phyloP scores from a whole-genome alignment of 805 yeast genomes.

The Kodamaea sagamina region DNA sequence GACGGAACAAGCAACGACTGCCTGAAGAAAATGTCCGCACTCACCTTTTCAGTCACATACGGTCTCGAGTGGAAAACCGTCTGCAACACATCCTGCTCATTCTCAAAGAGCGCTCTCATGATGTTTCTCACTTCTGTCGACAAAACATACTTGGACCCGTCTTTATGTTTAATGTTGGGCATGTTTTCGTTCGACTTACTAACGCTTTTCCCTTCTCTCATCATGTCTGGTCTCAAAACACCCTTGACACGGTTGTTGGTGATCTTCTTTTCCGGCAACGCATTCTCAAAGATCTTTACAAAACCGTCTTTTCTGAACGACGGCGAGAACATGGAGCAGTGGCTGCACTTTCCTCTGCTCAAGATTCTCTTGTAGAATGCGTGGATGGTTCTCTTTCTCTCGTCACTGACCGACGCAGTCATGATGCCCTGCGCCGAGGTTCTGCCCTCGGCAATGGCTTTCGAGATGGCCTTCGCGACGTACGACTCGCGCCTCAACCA shows the following conservation, averaged over 20 bases:
- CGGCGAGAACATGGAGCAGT: constrained; percentile 95
- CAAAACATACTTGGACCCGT: constrained; percentile 81
- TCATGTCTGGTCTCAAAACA: constrained; percentile 67
- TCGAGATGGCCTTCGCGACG: constrained; percentile 69
- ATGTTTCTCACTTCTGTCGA: constrained; percentile 85
- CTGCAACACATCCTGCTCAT: constrained; percentile 68
- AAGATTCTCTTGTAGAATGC: constrained; percentile 74
- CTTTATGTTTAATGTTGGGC: constrained; percentile 57
- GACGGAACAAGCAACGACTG: constrained; percentile 92
- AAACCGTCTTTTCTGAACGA: constrained; percentile 93
- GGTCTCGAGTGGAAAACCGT: constrained; percentile 86
- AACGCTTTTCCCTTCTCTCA: constrained; percentile 36
- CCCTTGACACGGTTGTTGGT: constrained; percentile 85
- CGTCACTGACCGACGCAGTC: constrained; percentile 85
- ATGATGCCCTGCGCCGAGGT: constrained; percentile 65
- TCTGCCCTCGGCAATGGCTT: constrained; percentile 75
- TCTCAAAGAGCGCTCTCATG: constrained; percentile 69
- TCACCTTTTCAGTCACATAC: constrained; percentile 43
- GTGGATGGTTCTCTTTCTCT: constrained; percentile 72
- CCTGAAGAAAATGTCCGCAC: constrained; percentile 86
- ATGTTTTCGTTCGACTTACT: constrained; percentile 27
- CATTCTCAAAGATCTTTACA: constrained; percentile 86
- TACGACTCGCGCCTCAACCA: constrained; percentile 63
- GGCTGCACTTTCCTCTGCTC: constrained; percentile 85
- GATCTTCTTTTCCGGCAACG: constrained; percentile 78